These are phyloP conservation scores for Diutina rugosa DNA, from an alignment of 1,139 yeast genomes.

Conservation along the genomic window DNA sequence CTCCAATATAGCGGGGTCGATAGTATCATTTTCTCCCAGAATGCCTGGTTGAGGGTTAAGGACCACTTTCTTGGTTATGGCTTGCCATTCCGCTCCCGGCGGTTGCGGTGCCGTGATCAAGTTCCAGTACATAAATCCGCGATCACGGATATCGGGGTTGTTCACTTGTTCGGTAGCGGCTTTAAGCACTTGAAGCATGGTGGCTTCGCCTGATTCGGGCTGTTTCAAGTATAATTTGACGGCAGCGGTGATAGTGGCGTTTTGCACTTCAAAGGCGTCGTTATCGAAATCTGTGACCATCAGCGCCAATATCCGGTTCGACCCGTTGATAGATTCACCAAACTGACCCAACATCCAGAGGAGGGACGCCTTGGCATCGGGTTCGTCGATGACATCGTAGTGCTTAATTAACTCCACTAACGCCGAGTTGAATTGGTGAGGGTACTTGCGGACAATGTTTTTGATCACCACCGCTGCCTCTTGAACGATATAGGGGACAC, in stretches of 20 bases:
- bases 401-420: conserved; percentile 28
- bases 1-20: conserved; percentile 60
- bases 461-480: conserved; percentile 69
- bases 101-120: conserved; percentile 37
- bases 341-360: conserved; percentile 81
- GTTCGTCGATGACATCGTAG: conserved; percentile 47
- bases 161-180: conserved; percentile 65
- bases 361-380: conserved; percentile 68
- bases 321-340: conserved; percentile 35
- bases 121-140: conserved; percentile 84
- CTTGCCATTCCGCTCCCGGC: conserved; percentile 16
- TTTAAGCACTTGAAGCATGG: conserved; percentile 49
- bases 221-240: conserved; percentile 52
- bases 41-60: conserved; percentile 52
- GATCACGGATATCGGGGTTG: conserved; percentile 72
- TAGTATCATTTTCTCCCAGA: conserved; percentile 52
- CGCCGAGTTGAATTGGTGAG: conserved; percentile 28
- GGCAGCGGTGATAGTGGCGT: conserved; percentile 59
- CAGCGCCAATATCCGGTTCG: conserved; percentile 33
- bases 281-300: conserved; percentile 37
- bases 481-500: conserved; percentile 65
- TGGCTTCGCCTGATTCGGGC: conserved; percentile 42
- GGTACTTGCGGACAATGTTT: conserved; percentile 68
- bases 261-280: conserved; percentile 63
- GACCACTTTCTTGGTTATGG: conserved; percentile 41